Evolutionary conservation across 768 basidiomycete genomes (phyloP).

Genomic region (Boletus eberwhitei): DNA sequence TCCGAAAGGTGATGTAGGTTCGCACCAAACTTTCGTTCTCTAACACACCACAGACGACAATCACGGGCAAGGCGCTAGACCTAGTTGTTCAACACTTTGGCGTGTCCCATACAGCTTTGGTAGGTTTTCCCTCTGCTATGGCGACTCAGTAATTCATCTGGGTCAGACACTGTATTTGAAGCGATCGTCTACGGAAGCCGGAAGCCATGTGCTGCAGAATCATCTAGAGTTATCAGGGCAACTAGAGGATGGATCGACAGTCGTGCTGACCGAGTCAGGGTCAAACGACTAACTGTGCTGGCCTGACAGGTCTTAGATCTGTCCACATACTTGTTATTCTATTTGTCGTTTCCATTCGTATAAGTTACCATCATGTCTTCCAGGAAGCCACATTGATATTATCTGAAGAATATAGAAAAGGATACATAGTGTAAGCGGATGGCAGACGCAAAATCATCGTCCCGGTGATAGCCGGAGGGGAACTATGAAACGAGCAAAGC

Average conservation of each 20-base stretch:
- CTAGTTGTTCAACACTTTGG: slow-evolving; percentile 35
- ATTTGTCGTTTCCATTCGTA: neutral
- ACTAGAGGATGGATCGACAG: slow-evolving; percentile 48
- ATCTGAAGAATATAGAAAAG: slow-evolving; percentile 4
- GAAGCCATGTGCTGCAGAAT: slow-evolving; percentile 39
- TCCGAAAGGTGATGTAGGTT: slow-evolving; percentile 52
- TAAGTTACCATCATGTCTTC: neutral
- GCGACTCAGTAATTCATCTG: slow-evolving; percentile 15
- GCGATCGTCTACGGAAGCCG: slow-evolving; percentile 25
- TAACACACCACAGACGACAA: slow-evolving; percentile 40
- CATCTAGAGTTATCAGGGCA: slow-evolving; percentile 47
- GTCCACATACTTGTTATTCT: neutral
- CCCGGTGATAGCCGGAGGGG: neutral
- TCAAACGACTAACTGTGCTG: neutral
- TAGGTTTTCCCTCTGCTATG: slow-evolving; percentile 5
- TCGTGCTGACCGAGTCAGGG: slow-evolving; percentile 15
- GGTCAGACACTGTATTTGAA: slow-evolving; percentile 44
- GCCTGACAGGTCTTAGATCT: neutral
- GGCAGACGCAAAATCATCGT: slow-evolving; percentile 6
- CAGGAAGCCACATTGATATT: slow-evolving; percentile 13
- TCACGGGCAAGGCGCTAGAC: slow-evolving; percentile 64
- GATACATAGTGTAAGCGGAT: slow-evolving; percentile 22
- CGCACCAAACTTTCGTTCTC: neutral
- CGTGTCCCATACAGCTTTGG: slow-evolving; percentile 6
- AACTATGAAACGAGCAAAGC: neutral